Evolutionary conservation across 1,284 basidiomycete genomes (phyloP), one percentile per base, ranked within the genome.

Genomic region (Ceratobasidium sp.): DNA sequence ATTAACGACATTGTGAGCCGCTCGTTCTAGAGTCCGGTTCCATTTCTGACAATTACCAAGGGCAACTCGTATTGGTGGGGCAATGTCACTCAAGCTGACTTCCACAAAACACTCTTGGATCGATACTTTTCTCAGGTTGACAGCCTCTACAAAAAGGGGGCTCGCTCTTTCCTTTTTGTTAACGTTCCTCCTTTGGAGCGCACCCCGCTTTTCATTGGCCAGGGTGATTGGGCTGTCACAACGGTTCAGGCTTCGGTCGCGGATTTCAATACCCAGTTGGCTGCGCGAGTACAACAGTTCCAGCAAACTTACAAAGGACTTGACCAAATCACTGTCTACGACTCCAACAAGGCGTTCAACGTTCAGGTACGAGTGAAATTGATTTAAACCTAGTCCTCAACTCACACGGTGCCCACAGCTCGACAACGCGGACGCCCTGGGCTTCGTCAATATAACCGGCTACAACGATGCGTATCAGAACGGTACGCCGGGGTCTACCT

Each of bases 161-260:
- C 59, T 7, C 72, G 72, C 37, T 58, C 59, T 1, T 74, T 74
- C 61, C 56, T 65, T 1, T 65, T 74, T 34, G 22, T 71, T 24
- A 76, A 76, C 43, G 68, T 76, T 8, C 75, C 75, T 5, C 75
- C 72, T 11, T 37, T 74, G 19, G 66, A 76, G 39, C 75, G 63
- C 14, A 56, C 75, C 16, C 75, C 75, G 3, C 49, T 75, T 14
- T 75, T 75, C 49, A 49, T 69, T 34, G 65, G 43, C 19, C 74
- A 75, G 62, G 74, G 74, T 1, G 49, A 39, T 27, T 43, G 39
- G 19, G 58, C 74, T 19, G 29, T 58, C 27, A 51, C 37, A 11
- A 63, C 74, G 0, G 56, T 75, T 31, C 39, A 53, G 43, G 65
- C 64, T 14, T 58, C 74, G 37, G 51, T 61, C 16, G 41, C 29